Base-by-base conservation (phyloP, 1,284 basidiomycete species). In the Pascua sp. region DNA sequence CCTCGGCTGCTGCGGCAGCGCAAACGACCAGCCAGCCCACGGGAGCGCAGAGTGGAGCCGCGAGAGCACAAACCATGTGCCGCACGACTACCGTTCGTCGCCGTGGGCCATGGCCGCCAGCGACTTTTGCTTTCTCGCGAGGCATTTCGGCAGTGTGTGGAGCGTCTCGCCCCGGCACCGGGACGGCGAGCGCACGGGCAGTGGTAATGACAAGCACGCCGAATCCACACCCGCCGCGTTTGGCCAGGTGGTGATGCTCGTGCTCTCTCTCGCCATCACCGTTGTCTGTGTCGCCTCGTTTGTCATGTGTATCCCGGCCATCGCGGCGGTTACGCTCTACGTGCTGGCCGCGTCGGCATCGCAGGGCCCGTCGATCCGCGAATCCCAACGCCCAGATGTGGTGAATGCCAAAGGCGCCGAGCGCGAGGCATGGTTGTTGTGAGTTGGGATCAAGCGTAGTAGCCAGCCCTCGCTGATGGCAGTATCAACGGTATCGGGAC, bases 401-500 rank as follows among this genome's bases (percentile, higher is more conserved):
- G 37, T 53, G 7, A 37, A n/a, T 40, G 51, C 45, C 11, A 18
- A 37, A 8, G 57, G 51, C 11, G 49, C 52, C 8, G 60, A 63
- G 36, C 52, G 52, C 40, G 66, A 57, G 51, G 52, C 50, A 7
- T 71, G 69, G 69, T 55, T 71, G 40, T 67, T 62, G 69, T 71
- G 54, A 67, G 69, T 66, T 4, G 13, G 1, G 8, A 15, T 32
- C 32, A 18, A 40, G n/a, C 42, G 8, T 11, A 18, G 36, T 5
- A 11, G 18, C 44, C 11, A 46, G 11, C 8, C 24, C 9, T 8
- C 12, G 37, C 47, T 48, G 10, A 48, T 15, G 10, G 10, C 38
- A 71, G 69, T 49, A 64, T 71, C 17, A 71, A 71, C 56, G 69
- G 69, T 24, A 62, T 71, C 37, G 63, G 56, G 1, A 71, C 67